These are phyloP conservation scores for Silene noctiflora DNA, from an alignment of 179 eudicot species.

Conservation along the genomic window DNA sequence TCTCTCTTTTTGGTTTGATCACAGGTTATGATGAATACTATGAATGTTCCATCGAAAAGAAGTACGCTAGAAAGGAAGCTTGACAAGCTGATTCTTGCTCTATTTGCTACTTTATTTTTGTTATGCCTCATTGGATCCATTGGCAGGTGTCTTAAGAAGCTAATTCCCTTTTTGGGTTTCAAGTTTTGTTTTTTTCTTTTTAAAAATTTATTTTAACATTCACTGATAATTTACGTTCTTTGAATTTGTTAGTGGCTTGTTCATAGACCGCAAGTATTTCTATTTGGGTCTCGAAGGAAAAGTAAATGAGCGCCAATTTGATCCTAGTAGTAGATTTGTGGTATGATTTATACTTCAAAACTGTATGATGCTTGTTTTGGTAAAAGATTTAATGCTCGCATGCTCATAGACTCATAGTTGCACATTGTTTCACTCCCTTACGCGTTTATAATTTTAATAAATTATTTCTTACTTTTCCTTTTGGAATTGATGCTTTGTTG, in stretches of 20 bases:
- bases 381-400: background rate
- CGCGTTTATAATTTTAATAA: background rate
- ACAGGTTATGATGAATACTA: conserved; percentile 99
- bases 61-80: conserved; percentile 98
- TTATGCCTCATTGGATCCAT: conserved; percentile 93
- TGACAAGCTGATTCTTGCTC: conserved; percentile 83
- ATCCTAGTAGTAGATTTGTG: conserved; percentile 83
- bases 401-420: background rate
- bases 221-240: background rate
- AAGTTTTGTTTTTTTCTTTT: background rate
- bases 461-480: background rate
- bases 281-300: conserved; percentile 61
- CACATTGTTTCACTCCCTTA: background rate
- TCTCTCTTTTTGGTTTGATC: conserved; percentile 22
- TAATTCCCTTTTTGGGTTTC: conserved; percentile 9
- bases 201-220: too few species aligned
- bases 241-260: conserved; percentile 58
- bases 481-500: conserved; percentile 3
- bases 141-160: conserved; percentile 62
- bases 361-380: conserved; percentile 13
- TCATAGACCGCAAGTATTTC: conserved; percentile 57
- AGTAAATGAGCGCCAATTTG: conserved; percentile 53
- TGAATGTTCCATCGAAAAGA: conserved; percentile 98
- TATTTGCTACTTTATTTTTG: conserved; percentile 69
- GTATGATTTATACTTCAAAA: conserved; percentile 37